Evolutionary conservation across 1,284 basidiomycete genomes (phyloP).

Genomic region (Cryptococcus neoformans): DNA sequence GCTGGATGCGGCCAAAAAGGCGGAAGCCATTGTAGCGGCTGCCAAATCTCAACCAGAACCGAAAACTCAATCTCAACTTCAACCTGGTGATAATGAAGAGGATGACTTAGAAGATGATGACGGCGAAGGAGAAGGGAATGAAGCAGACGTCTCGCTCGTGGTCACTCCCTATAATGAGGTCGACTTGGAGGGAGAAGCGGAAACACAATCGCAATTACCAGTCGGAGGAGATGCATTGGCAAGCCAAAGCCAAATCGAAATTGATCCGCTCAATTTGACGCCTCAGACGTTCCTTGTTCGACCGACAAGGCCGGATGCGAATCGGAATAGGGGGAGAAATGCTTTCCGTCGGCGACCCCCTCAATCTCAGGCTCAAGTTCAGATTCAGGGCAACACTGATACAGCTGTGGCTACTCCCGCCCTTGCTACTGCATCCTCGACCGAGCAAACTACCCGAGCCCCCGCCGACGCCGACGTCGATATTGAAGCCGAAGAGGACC

Average conservation of each 20-base stretch:
- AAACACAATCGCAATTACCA: conserved; percentile 13
- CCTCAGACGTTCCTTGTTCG: conserved; percentile 48
- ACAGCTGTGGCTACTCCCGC: neutral
- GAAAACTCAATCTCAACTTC: neutral
- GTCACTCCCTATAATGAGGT: neutral
- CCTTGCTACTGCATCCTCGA: neutral
- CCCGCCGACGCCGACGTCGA: conserved; percentile 16
- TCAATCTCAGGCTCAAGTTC: conserved; percentile 5
- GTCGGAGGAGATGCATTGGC: conserved; percentile 10
- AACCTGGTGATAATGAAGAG: conserved; percentile 1
- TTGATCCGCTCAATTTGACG: conserved; percentile 35
- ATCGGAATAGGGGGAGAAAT: conserved; percentile 42
- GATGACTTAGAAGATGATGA: conserved; percentile 4
- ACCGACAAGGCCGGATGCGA: conserved; percentile 44
- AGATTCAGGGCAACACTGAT: neutral
- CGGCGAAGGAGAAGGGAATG: neutral
- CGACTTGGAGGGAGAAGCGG: neutral
- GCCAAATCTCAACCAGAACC: neutral
- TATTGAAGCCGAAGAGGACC: conserved; percentile 47
- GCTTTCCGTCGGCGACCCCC: conserved; percentile 33
- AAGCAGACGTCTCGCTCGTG: conserved; percentile 1
- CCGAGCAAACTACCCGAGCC: too few species aligned
- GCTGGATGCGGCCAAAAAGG: conserved; percentile 47
- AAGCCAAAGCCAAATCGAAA: neutral
- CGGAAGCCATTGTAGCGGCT: conserved; percentile 44